Base-by-base conservation (phyloP, 768 basidiomycete species). In the Panaeolus cyanescens region DNA sequence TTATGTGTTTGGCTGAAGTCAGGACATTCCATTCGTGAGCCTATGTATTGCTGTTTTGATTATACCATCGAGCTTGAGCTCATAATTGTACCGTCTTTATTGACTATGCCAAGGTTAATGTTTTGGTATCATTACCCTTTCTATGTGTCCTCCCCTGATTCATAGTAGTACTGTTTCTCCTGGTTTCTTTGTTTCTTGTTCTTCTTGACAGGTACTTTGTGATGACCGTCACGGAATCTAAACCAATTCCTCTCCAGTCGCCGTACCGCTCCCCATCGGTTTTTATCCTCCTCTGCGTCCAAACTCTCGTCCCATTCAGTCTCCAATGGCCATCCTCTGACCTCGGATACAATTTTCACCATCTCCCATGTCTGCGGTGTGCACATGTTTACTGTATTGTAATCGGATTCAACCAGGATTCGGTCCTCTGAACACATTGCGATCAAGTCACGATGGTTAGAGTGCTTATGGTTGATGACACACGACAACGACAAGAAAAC, bases 401-500 rank as follows among this genome's bases (percentile, higher is more conserved):
- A 91, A 74, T 98, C 96, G 2, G 91, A 93, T 74, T 99, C 96
- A 31, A 87, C 87, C 55, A 99, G 82, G 28, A 99, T 80, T 22
- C 93, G 86, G 62, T 84, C 71, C 2, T 86, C 75, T 54, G 85
- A 77, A 64, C 89, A 91, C 0, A 80, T 77, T 40, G 81, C 74
- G 55, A 96, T 89, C 19, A 98, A 81, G 2, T 80, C 76, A 36
- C 79, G 77, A 62, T 91, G 84, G 37, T 84, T 84, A 5, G 80
- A 74, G 6, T 91, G 90, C 37, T 90, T 87, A 20, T 84, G 78
- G 62, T 96, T 96, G 67, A 96, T 92, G 60, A 84, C 86, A 0
- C 90, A 92, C 1, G 96, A 97, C 10, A 96, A 79, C 0, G 96
- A 98, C 58, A 96, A 80, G 75, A 88, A 99, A 55, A 89, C 80